Evolutionary conservation across 805 yeast species (phyloP), one percentile per base, ranked within the genome.

Genomic region (Candida ponderosae): DNA sequence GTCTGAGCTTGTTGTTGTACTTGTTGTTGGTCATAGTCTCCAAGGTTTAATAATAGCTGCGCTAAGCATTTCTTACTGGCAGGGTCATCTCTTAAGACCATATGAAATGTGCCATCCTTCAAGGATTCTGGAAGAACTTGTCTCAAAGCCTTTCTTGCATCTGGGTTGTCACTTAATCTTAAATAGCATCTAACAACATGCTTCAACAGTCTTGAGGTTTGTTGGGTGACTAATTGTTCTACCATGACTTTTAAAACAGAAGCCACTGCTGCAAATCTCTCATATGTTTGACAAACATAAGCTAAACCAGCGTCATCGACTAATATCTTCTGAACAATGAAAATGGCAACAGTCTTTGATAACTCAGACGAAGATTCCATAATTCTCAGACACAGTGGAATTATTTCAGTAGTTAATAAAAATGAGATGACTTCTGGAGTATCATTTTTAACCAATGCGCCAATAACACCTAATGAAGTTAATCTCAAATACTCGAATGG

Each of bases 361-460:
- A 90, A 70, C 56, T 93, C 98, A 0, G 96, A 82, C 7, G 96
- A 87, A 1, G 89, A 78, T 57, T 90, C 97, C 95, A 90, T 90
- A 43, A 93, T 90, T 50, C 93, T 80, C 41, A 90, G 66, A 57
- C 98, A 93, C 39, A 93, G 64, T 5, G 98, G 98, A 26, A 93
- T 94, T 49, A 93, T 90, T 58, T 90, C 98, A 0, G 98, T 93
- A n/a, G 96, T 80, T 32, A 90, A 68, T 51, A 90, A 64, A 54
- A 93, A 90, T 44, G 84, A 84, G 44, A 93, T 89, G 32, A 90
- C 97, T 49, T 90, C 96, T 14, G 95, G 87, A 4, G 96, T 84
- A 54, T 90, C 98, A 58, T 89, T 90, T 51, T 93, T 90, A 19
- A 93, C 97, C 39, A 90, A 66, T 0, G 98, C 97, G 17, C 98